Conservation (phyloP, 345 rosid genomes). For the Eucalyptus rudis region DNA sequence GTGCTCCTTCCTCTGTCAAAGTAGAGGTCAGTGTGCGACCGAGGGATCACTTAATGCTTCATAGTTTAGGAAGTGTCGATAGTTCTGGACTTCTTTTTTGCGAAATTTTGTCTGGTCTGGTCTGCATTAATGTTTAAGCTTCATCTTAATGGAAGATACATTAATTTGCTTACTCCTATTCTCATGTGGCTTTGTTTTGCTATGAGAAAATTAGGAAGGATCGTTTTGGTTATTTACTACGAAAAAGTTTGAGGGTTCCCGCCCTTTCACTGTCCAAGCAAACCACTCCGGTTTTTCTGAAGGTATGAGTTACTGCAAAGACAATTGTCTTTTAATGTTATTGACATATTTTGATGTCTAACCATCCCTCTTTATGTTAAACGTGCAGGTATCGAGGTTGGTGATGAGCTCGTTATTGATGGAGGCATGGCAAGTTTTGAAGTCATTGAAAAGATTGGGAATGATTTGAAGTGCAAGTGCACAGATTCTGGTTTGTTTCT, state of each 20-base stretch:
- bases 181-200: background rate
- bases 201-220: constrained; percentile 32
- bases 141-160: background rate
- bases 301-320: constrained; percentile 10
- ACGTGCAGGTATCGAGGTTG: constrained; percentile 37
- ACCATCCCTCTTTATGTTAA: background rate
- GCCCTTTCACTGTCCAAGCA: constrained; percentile 50
- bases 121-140: background rate
- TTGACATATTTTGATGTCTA: background rate
- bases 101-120: background rate
- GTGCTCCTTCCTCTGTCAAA: constrained; percentile 49
- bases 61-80: background rate
- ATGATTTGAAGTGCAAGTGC: constrained; percentile 50
- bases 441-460: constrained; percentile 47
- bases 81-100: background rate
- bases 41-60: background rate
- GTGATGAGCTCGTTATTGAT: constrained; percentile 60
- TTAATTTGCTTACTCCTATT: background rate
- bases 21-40: constrained; percentile 15
- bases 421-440: constrained; percentile 75
- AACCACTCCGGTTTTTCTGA: constrained; percentile 54
- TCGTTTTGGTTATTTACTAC: constrained; percentile 56
- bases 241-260: constrained; percentile 30
- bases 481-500: constrained; percentile 53
- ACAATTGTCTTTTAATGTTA: background rate